Percentiles rank a stretch among this genome's conserved stretches.
Conservation (phyloP, 495 filamentous ascomycete species). For the Xylaria scruposa region DNA sequence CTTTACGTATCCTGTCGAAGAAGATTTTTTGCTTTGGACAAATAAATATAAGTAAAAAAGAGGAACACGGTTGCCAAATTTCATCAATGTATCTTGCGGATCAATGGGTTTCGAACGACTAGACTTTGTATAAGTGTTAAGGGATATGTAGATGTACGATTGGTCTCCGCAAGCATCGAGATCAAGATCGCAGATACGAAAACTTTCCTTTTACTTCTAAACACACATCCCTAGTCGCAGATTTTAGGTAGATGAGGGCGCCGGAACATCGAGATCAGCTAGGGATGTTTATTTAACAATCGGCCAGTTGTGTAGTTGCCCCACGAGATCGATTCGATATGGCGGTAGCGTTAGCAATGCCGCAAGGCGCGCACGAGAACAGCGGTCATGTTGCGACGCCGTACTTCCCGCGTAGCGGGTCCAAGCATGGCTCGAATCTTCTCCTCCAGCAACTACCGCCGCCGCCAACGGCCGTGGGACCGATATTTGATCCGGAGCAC, state of each 20-base stretch:
- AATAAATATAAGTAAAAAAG: background rate
- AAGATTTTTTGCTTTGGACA: background rate
- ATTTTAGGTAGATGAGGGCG: background rate
- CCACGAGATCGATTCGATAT: background rate
- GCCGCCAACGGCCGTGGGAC: conserved; percentile 21
- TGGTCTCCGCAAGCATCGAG: background rate
- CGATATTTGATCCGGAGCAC: conserved; percentile 23
- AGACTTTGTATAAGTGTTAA: background rate
- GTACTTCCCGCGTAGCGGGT: conserved; percentile 16
- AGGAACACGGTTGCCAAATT: background rate
- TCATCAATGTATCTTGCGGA: background rate
- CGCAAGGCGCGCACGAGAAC: background rate
- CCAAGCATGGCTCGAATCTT: conserved; percentile 12
- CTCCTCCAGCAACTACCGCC: conserved; percentile 21
- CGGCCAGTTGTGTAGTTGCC: background rate
- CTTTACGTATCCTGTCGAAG: background rate
- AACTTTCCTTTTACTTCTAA: conserved; percentile 4
- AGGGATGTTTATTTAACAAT: background rate
- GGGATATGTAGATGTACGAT: background rate
- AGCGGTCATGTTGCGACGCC: background rate
- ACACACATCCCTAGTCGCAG: background rate
- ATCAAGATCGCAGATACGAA: background rate
- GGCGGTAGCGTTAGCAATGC: background rate
- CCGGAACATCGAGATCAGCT: background rate
- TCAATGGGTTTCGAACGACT: background rate